Evolutionary conservation across 176 grass and related monocot species (phyloP).

Genomic region (Aegilops sharonensis): DNA sequence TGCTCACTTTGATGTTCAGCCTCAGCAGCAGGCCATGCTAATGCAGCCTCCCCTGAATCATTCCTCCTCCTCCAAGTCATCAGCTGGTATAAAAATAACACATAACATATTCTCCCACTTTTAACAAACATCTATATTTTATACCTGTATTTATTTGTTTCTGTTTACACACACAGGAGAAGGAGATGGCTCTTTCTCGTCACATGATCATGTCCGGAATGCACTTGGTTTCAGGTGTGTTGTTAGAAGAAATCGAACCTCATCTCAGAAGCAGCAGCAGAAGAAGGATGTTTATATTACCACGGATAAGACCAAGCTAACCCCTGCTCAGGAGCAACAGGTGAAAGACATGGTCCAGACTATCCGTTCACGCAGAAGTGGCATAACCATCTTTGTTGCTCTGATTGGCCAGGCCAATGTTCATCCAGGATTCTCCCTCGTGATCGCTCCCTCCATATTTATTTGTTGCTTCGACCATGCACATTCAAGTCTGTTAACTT

Average conservation of each 20-base stretch:
- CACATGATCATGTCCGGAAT: neutral
- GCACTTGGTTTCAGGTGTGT: too few species aligned
- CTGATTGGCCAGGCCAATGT: neutral
- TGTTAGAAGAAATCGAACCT: neutral
- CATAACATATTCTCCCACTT: neutral
- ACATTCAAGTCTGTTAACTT: neutral
- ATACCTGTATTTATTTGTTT: too few species aligned
- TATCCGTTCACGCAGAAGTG: neutral
- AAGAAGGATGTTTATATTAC: neutral
- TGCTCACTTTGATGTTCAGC: too few species aligned
- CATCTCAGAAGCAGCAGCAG: neutral
- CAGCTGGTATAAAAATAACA: neutral
- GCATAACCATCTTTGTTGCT: neutral
- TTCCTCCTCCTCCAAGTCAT: neutral
- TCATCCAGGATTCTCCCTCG: neutral
- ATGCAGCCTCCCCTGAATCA: too few species aligned
- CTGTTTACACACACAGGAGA: neutral
- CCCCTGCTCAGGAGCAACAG: neutral
- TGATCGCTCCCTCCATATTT: neutral
- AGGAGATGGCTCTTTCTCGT: too few species aligned
- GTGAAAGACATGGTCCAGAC: neutral
- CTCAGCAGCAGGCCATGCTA: too few species aligned
- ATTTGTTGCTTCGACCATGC: neutral
- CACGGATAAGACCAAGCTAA: neutral
- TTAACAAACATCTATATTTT: neutral